phyloP scores from a whole-genome alignment of 495 filamentous ascomycete genomes.

The Peziza echinospora region DNA sequence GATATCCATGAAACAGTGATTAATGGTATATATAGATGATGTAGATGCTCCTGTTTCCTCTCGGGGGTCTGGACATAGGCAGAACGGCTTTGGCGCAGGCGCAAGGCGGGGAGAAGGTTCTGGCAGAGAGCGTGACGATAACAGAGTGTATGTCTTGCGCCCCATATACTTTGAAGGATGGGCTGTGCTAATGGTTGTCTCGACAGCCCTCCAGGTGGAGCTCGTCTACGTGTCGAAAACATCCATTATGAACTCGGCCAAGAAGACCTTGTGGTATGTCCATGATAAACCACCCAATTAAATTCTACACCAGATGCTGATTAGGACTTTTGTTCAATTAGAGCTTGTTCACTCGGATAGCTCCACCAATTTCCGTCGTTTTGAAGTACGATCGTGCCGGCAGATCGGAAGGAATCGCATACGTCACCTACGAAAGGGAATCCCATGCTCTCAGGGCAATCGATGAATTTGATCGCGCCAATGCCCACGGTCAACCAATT shows the following conservation, averaged over 20 bases:
- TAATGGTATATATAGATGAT: too few relatives aligned
- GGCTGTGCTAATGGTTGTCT: conserved; percentile 7
- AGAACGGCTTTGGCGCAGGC: too few relatives aligned
- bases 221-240: conserved; percentile 72
- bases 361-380: conserved; percentile 29
- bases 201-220: conserved; percentile 30
- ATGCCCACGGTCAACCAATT: conserved; percentile 83
- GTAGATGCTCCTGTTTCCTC: too few relatives aligned
- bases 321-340: background rate
- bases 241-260: conserved; percentile 84
- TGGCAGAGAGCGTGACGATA: conserved; percentile 1
- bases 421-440: conserved; percentile 51
- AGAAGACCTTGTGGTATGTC: conserved; percentile 55
- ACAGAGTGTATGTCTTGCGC: conserved; percentile 10
- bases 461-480: conserved; percentile 67
- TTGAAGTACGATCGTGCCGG: conserved; percentile 77
- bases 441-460: conserved; percentile 55
- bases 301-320: background rate
- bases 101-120: too few relatives aligned
- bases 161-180: too few relatives aligned
- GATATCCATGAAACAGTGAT: too few relatives aligned
- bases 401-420: conserved; percentile 70
- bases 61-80: too few relatives aligned
- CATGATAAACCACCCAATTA: conserved; percentile 3
- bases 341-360: conserved; percentile 4